phyloP scores from a whole-genome alignment of 441 rosid species.

The Populus trichocarpa region DNA sequence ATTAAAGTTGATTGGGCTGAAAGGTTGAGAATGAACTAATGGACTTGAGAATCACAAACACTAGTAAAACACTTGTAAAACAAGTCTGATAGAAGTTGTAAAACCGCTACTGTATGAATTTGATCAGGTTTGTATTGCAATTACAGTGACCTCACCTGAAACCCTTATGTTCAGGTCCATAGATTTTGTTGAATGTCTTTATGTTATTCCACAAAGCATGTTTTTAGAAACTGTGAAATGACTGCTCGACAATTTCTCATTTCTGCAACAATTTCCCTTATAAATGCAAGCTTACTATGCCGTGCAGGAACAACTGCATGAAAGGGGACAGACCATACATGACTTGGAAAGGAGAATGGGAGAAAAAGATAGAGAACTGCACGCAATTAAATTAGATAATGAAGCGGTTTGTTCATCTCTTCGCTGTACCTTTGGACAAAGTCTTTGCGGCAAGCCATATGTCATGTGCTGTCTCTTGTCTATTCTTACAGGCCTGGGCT shows the following conservation, averaged over 20 bases:
- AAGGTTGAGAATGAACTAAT: too few relatives aligned
- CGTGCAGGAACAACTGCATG: slow-evolving; percentile 75
- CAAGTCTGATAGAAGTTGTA: neutral
- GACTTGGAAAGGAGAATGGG: slow-evolving; percentile 81
- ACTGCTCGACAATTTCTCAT: neutral
- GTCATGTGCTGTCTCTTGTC: slow-evolving; percentile 6
- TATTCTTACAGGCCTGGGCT: slow-evolving; percentile 75
- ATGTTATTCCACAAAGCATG: neutral
- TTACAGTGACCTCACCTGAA: neutral
- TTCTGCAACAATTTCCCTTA: neutral
- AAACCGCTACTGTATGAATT: neutral
- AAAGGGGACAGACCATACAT: slow-evolving; percentile 59
- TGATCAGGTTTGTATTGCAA: neutral
- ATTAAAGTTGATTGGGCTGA: too few relatives aligned
- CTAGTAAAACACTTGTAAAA: too few relatives aligned
- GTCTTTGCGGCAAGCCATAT: neutral
- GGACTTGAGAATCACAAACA: too few relatives aligned
- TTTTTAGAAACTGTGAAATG: neutral
- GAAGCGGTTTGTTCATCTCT: slow-evolving; percentile 60
- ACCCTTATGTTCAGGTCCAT: neutral
- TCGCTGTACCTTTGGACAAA: neutral
- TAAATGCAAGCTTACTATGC: slow-evolving; percentile 18
- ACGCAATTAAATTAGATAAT: slow-evolving; percentile 77
- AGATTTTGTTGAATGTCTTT: neutral
- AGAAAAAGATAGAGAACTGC: slow-evolving; percentile 81